A percentile compares a stretch with the other conserved stretches of the same genome.
phyloP scores from a whole-genome alignment of 495 filamentous ascomycete genomes.

The Lasiosphaeris hirsuta region DNA sequence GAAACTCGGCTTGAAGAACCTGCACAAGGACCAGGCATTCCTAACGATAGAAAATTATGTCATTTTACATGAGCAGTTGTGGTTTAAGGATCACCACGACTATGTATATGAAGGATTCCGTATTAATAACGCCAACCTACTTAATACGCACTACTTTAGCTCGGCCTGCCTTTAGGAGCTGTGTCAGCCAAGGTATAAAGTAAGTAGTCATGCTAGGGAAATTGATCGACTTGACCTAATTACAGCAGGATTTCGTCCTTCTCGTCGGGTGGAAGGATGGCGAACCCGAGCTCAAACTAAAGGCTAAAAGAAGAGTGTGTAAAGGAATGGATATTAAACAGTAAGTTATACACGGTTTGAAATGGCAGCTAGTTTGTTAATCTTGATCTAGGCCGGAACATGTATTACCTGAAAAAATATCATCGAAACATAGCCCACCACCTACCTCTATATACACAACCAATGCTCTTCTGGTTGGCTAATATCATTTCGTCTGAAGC shows the following conservation, averaged over 20 bases:
- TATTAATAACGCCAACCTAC: constrained; percentile 4
- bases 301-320: no score
- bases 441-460: background rate
- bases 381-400: background rate
- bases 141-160: constrained; percentile 4
- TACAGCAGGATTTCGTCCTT: background rate
- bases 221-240: background rate
- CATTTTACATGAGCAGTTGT: constrained; percentile 3
- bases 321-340: no score
- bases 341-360: no score
- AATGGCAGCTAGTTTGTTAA: background rate
- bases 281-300: background rate
- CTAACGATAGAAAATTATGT: constrained; percentile 4
- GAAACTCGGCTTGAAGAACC: background rate
- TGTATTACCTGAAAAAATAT: background rate
- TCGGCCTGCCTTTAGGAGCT: constrained; percentile 1
- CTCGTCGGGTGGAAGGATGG: background rate
- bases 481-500: constrained; percentile 1
- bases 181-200: background rate
- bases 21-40: background rate
- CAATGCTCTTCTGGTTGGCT: background rate
- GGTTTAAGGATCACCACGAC: constrained; percentile 4
- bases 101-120: constrained; percentile 4
- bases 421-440: background rate
- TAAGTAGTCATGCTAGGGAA: background rate